These are phyloP conservation scores for Gnomoniopsis smithogilvyi DNA, from an alignment of 2,329 filamentous ascomycete genomes.

Conservation along the genomic window DNA sequence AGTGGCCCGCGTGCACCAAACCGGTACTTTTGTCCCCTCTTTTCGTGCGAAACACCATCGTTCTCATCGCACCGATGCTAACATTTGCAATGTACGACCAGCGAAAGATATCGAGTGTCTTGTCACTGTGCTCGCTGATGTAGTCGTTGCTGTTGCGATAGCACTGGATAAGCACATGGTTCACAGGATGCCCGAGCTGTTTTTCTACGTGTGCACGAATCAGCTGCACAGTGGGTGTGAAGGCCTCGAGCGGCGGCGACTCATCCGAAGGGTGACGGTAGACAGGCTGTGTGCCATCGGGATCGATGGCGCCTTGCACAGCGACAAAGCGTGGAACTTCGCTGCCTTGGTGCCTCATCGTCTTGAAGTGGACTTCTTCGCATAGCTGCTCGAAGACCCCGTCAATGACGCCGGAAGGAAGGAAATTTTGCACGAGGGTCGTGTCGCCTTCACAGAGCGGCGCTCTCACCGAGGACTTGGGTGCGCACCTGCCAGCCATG, in stretches of 20 bases:
- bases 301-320: slow-evolving; percentile 71
- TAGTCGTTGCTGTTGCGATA: slow-evolving; percentile 88
- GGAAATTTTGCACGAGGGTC: slow-evolving; percentile 65
- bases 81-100: slow-evolving; percentile 87
- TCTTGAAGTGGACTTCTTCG: slow-evolving; percentile 79
- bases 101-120: slow-evolving; percentile 84
- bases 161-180: slow-evolving; percentile 89
- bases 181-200: slow-evolving; percentile 73
- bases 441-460: slow-evolving; percentile 79
- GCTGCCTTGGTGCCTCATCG: slow-evolving; percentile 88
- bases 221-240: slow-evolving; percentile 67
- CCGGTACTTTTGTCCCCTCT: slow-evolving; percentile 44
- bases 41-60: slow-evolving; percentile 86
- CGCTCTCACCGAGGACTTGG: slow-evolving; percentile 33
- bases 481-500: slow-evolving; percentile 19
- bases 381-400: slow-evolving; percentile 68
- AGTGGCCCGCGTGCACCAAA: not conserved
- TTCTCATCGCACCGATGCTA: slow-evolving; percentile 86
- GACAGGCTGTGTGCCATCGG: slow-evolving; percentile 76
- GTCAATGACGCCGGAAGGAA: slow-evolving; percentile 54
- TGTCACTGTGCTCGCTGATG: slow-evolving; percentile 96
- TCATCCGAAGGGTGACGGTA: slow-evolving; percentile 94
- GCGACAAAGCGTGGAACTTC: slow-evolving; percentile 89
- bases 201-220: slow-evolving; percentile 69
- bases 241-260: slow-evolving; percentile 71